Evolutionary conservation across 768 basidiomycete genomes (phyloP), one percentile per base, ranked within the genome.

Genomic region (Lactifluus volemus): DNA sequence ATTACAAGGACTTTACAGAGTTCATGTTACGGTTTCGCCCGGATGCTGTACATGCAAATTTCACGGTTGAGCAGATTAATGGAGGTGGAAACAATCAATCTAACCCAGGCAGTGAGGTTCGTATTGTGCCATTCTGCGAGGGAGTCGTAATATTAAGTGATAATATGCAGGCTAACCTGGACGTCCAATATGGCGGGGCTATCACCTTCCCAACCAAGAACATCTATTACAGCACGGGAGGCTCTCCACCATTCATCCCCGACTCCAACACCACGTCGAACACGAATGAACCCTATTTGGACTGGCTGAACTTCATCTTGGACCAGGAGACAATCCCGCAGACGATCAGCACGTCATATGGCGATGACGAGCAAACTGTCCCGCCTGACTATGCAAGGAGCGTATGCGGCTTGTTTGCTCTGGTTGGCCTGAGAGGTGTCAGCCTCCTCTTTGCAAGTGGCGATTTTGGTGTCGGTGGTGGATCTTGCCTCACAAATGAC

Each of bases 391-490:
- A 25, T 25, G 25, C 25, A 25, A 25, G 2, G 25, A 25, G 25
- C 25, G 25, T 25, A 25, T 25, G 25, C 25, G 25, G 25, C 2
- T 63, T 79, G 47, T 84, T 86, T 60, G 84, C 82, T 7, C 79
- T 81, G 64, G 79, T 88, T 49, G 85, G 86, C 34, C 73, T 78
- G 39, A 75, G 75, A 21, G 86, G 86, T 14, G 79, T 76, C 53
- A 83, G 79, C 39, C 74, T 83, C 32, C 77, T 86, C 73, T 86
- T 85, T 75, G 81, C 81, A 39, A 82, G 81, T 57, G 86, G 86
- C 44, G 85, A 86, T 64, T 71, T 67, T 54, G 85, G 84, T 44
- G 85, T 86, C 47, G 85, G 86, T 41, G 82, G 71, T 12, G 84
- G 84, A 14, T 72, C 77, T 60, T 87, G 85, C 68, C 50, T 55